Conservation (phyloP, 192 early-diverging fungal genomes). For the Lunasporangiospora selenospora region DNA sequence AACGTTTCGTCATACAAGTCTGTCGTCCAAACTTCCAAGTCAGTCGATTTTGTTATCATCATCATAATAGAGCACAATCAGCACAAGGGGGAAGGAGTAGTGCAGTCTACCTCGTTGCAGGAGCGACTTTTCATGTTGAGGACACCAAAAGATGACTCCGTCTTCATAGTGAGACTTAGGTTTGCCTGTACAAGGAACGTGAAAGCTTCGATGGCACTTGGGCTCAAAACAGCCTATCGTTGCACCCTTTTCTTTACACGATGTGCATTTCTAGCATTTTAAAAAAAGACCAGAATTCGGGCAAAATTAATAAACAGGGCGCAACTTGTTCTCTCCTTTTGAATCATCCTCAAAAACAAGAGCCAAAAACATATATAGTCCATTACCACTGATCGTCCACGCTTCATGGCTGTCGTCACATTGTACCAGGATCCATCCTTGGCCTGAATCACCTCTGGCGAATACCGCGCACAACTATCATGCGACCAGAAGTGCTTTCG, state of each 20-base stretch:
- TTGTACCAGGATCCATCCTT: slow-evolving; percentile 83
- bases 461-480: slow-evolving; percentile 80
- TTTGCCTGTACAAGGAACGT: slow-evolving; percentile 80
- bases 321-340: no score
- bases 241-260: slow-evolving; percentile 82
- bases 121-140: slow-evolving; percentile 68
- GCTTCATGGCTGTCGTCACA: slow-evolving; percentile 75
- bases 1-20: slow-evolving; percentile 73
- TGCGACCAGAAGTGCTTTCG: slow-evolving; percentile 83
- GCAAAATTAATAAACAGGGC: no score
- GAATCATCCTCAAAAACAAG: neutral
- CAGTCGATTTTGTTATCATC: no score
- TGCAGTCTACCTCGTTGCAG: slow-evolving; percentile 62
- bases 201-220: slow-evolving; percentile 83
- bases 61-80: no score
- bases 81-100: no score
- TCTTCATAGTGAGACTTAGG: slow-evolving; percentile 72
- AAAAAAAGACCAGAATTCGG: slow-evolving; percentile 19
- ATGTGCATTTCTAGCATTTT: slow-evolving; percentile 64
- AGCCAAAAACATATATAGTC: neutral
- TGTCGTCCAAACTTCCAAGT: neutral
- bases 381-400: slow-evolving; percentile 74
- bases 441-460: slow-evolving; percentile 82
- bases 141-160: slow-evolving; percentile 91
- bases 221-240: slow-evolving; percentile 89